phyloP scores from a whole-genome alignment of 2,329 filamentous ascomycete species.

The Ramichloridium luteum region DNA sequence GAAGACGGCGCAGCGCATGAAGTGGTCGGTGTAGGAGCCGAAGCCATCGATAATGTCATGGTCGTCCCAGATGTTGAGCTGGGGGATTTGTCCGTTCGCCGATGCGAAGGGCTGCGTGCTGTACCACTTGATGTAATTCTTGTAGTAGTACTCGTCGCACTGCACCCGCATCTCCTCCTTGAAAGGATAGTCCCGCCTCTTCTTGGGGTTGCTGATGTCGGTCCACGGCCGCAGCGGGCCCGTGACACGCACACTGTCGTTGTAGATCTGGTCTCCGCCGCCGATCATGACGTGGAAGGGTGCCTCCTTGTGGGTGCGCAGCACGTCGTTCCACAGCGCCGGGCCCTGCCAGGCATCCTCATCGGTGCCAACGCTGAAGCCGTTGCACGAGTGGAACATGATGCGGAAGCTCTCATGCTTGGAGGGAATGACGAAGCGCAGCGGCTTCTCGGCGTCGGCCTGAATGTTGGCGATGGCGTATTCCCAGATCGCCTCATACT shows the following conservation, averaged over 20 bases:
- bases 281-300: slow-evolving; percentile 66
- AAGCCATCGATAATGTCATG: slow-evolving; percentile 56
- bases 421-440: slow-evolving; percentile 47
- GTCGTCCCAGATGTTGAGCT: slow-evolving; percentile 56
- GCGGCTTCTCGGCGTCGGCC: slow-evolving; percentile 20
- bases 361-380: slow-evolving; percentile 54
- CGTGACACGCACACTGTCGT: slow-evolving; percentile 67
- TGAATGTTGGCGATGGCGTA: slow-evolving; percentile 60
- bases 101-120: slow-evolving; percentile 50
- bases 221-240: slow-evolving; percentile 64
- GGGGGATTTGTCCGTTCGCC: slow-evolving; percentile 50
- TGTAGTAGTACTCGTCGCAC: slow-evolving; percentile 51
- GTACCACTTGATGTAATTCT: slow-evolving; percentile 56
- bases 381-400: slow-evolving; percentile 59
- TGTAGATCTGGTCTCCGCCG: slow-evolving; percentile 78
- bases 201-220: slow-evolving; percentile 46
- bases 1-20: slow-evolving; percentile 55
- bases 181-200: slow-evolving; percentile 49
- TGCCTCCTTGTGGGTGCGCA: slow-evolving; percentile 45
- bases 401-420: slow-evolving; percentile 54
- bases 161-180: slow-evolving; percentile 49
- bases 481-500: slow-evolving; percentile 63
- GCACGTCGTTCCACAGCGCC: slow-evolving; percentile 52
- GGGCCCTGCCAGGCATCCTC: slow-evolving; percentile 48
- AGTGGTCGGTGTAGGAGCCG: slow-evolving; percentile 53